Conservation (phyloP, 306 rosid species). For the Prunus fruticosa region DNA sequence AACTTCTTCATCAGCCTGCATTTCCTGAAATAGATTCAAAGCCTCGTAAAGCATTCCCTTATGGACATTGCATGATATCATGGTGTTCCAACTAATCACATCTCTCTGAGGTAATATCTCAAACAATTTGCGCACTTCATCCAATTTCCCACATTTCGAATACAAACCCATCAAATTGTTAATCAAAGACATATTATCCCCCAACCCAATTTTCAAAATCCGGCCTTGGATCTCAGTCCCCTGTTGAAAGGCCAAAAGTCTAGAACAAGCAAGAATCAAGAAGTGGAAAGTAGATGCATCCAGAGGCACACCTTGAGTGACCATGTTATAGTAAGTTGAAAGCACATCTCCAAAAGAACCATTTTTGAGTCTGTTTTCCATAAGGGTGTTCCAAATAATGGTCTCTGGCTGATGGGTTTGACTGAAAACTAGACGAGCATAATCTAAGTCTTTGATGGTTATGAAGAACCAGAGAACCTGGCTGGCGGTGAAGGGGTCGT, state of each 20-base stretch:
- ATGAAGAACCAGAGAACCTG: constrained; percentile 26
- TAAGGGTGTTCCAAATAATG: constrained; percentile 19
- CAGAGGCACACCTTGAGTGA: constrained; percentile 10
- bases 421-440: constrained; percentile 11
- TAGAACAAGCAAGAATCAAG: constrained; percentile 21
- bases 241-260: constrained; percentile 4
- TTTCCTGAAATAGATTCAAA: constrained; percentile 19
- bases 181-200: constrained; percentile 22
- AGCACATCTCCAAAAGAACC: constrained; percentile 8
- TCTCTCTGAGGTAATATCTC: constrained; percentile 22
- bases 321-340: constrained; percentile 21
- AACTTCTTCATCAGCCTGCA: constrained; percentile 17
- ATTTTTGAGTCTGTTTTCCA: constrained; percentile 18
- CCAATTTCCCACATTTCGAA: constrained; percentile 14
- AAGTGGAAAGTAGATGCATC: constrained; percentile 32
- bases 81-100: constrained; percentile 32
- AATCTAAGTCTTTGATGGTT: constrained; percentile 2
- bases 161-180: constrained; percentile 26
- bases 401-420: constrained; percentile 20
- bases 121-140: constrained; percentile 13
- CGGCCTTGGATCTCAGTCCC: constrained; percentile 24
- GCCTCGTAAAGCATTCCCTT: constrained; percentile 26
- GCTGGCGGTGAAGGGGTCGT: constrained; percentile 21
- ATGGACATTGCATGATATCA: constrained; percentile 30
- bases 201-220: constrained; percentile 23